Base-by-base conservation (phyloP, 2,329 filamentous ascomycete species). In the Grosmannia serpens region DNA sequence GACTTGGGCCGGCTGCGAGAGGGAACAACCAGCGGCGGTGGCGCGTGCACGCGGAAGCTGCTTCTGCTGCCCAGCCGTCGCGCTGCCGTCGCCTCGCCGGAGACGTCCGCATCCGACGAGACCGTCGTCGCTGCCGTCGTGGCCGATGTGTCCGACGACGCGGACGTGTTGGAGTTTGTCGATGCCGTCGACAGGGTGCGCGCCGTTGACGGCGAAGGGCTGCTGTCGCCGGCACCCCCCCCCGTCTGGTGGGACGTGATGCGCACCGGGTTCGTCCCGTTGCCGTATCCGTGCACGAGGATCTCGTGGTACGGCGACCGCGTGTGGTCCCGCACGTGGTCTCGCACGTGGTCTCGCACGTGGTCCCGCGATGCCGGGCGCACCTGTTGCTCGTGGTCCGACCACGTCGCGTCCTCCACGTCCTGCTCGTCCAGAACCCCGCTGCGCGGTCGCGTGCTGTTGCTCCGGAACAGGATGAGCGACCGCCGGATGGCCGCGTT, bases 231-330 rank as follows among this genome's bases (percentile, higher is more conserved):
- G 9, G 1, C 41, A 15, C 41, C 41, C 4, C 17, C 20, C 15
- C 35, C 1, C 1, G 41, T n/a, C 17, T 15, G n/a, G 20, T 44
- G n/a, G 17, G 52, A 15, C 20, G 56, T n/a, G 4, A 57, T 47
- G 15, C 58, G 38, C n/a, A 63, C 61, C 0, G 57, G 24, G 41
- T 77, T 77, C 2, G 74, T 79, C 1, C 77, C 78, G 54, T 82
- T 81, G 11, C 79, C 79, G 59, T 82, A 81, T 0, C 78, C 77
- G 5, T 75, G 72, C 8, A 81, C 72, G 0, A 81, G 69, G 31
- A 81, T 81, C 64, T 83, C 79, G 57, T 77, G 75, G 59, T 77
- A 75, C 0, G 67, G 62, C 1, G 63, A 58, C 20, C n/a, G 38
- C 20, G 35, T 53, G 15, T 54, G 49, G 17, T 57, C 54, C 1